Evolutionary conservation across 2,329 filamentous ascomycete genomes (phyloP), one percentile per base, ranked within the genome.

Genomic region (Aspergillus ochraceus): DNA sequence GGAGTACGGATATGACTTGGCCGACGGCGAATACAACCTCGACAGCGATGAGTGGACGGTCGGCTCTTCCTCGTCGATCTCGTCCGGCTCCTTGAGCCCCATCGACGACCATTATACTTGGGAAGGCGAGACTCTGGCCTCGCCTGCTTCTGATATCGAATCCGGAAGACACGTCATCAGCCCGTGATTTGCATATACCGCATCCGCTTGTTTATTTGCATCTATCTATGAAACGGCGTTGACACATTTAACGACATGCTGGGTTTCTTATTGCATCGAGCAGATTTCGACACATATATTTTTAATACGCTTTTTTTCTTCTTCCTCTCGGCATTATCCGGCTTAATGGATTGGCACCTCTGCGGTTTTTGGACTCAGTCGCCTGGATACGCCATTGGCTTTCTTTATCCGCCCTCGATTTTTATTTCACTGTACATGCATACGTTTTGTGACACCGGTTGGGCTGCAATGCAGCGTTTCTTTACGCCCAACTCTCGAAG

Each of bases 21-120:
- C 84, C 49, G 84, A 86, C 64, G 84, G 83, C 30, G 79, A 80
- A 36, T 78, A 81, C 63, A 79, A 84, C 50, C 83, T 84, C 54
- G 88, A 93, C 66, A 92, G 89, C 69, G 92, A 96, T 68, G 92
- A 95, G 70, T 97, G 92, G 92, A 94, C 92, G 9, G 85, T 94
- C 50, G 92, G 90, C 61, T 95, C 91, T 67, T 92, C 88, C 57
- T 95, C 90, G 0, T 88, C 86, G 45, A 86, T 90, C 72, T 90
- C 88, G 45, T 89, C 85, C 24, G 85, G 85, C 53, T 86, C 84
- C 53, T 74, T 86, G 54, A 88, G 86, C 69, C 86, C 85, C 22
- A 83, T 85, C 32, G 85, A 88, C 64, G 87, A 88, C 63, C 80
- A 80, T 60, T 81, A 83, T 54, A 68, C 75, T 2, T 79, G 77